Percentiles rank a stretch among this genome's conserved stretches.
Evolutionary conservation across 768 basidiomycete species (phyloP).

Genomic region (Lactifluus pinguis): DNA sequence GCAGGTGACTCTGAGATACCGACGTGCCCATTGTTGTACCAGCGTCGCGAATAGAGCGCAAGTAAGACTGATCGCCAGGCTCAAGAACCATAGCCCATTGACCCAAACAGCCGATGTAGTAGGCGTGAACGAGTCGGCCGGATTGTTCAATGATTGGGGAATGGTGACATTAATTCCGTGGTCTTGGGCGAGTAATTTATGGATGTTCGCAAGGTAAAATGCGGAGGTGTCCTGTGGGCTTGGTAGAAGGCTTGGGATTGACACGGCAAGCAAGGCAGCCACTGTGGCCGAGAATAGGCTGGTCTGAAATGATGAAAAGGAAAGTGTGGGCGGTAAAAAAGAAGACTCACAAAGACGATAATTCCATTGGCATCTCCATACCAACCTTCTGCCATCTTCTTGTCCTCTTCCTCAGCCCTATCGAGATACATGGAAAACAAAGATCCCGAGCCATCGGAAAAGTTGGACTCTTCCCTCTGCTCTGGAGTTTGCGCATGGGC

Average conservation of each 20-base stretch:
- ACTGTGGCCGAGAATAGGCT: constrained; percentile 17
- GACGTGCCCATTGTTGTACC: constrained; percentile 42
- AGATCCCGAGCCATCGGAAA: neutral
- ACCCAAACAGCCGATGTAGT: constrained; percentile 29
- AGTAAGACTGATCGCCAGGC: constrained; percentile 31
- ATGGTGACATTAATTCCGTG: neutral
- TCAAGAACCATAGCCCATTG: constrained; percentile 36
- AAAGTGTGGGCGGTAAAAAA: neutral
- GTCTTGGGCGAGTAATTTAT: neutral
- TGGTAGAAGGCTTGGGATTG: constrained; percentile 1
- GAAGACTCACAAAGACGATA: constrained; percentile 10
- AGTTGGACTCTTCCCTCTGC: neutral
- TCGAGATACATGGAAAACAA: constrained; percentile 14
- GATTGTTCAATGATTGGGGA: neutral
- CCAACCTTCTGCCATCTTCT: constrained; percentile 8
- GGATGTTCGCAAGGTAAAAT: constrained; percentile 6
- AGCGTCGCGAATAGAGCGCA: constrained; percentile 38
- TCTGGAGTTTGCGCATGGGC: neutral
- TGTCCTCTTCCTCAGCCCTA: constrained; percentile 4
- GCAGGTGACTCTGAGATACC: constrained; percentile 27
- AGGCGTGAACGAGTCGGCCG: constrained; percentile 11
- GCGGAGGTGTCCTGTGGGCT: neutral
- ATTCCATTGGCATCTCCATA: constrained; percentile 15
- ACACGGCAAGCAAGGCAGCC: constrained; percentile 9
- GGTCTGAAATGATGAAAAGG: neutral